Evolutionary conservation across 352 stramenopile species (phyloP).

Genomic region (Pythium sp.): DNA sequence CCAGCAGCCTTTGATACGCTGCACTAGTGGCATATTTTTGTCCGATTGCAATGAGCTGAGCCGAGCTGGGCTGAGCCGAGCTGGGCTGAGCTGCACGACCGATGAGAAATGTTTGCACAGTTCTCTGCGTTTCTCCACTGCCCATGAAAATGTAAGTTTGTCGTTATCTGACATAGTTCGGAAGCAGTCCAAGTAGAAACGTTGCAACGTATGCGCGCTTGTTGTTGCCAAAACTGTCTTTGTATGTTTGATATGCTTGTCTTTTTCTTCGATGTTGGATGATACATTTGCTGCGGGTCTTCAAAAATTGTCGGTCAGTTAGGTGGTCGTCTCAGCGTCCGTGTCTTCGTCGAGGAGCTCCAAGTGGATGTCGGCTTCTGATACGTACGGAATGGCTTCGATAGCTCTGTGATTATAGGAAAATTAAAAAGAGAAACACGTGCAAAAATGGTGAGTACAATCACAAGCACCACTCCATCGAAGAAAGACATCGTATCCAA

Average conservation of each 20-base stretch:
- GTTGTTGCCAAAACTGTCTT: background rate
- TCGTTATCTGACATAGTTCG: no score
- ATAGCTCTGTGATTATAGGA: conserved; percentile 45
- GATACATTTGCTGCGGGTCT: background rate
- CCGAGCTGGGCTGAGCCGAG: no score
- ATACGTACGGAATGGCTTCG: conserved; percentile 74
- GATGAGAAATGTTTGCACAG: no score
- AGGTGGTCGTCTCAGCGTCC: conserved; percentile 18
- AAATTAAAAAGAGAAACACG: background rate
- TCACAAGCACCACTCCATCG: no score
- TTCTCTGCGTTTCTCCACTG: no score
- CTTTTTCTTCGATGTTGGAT: background rate
- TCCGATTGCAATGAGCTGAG: no score
- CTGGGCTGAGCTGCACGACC: no score
- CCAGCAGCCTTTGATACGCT: background rate
- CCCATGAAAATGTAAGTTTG: no score
- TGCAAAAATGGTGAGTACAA: background rate
- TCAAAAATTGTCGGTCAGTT: background rate
- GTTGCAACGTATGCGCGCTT: background rate
- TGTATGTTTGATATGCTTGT: background rate
- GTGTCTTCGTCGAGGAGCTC: conserved; percentile 66
- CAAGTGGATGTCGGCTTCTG: conserved; percentile 80
- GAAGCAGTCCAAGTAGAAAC: no score
- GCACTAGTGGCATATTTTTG: background rate
- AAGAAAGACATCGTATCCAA: no score